phyloP scores from a whole-genome alignment of 2,329 filamentous ascomycete species.

The Gaeumannomyces tritici region DNA sequence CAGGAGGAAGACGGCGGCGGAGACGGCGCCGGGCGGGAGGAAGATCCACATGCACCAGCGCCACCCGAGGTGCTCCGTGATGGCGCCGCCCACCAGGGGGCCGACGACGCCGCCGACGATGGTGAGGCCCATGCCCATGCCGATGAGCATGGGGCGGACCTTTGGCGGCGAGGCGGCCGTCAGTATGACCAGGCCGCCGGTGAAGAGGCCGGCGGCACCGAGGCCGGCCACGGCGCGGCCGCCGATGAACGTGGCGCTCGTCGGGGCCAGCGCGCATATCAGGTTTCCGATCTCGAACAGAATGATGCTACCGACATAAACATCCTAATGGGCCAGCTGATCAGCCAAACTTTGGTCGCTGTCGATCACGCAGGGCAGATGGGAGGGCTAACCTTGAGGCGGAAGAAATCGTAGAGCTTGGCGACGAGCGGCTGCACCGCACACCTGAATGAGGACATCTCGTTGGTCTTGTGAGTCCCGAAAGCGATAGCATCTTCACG shows the following conservation, averaged over 20 bases:
- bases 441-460: too few relatives aligned
- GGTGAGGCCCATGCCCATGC: constrained; percentile 10
- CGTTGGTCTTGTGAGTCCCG: too few relatives aligned
- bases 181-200: constrained; percentile 42
- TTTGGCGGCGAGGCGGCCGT: constrained; percentile 26
- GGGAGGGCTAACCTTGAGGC: constrained; percentile 23
- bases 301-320: too few relatives aligned
- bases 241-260: constrained; percentile 41
- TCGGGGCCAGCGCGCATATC: constrained; percentile 39
- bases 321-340: too few relatives aligned
- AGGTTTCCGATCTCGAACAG: constrained; percentile 47
- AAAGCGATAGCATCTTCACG: too few relatives aligned
- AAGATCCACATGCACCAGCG: constrained; percentile 40
- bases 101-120: constrained; percentile 22
- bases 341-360: too few relatives aligned
- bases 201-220: constrained; percentile 40
- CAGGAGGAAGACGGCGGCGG: constrained; percentile 20
- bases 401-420: constrained; percentile 11
- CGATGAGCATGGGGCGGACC: constrained; percentile 24
- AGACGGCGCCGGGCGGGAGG: constrained; percentile 29
- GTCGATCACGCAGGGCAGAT: too few relatives aligned
- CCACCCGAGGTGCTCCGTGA: constrained; percentile 30
- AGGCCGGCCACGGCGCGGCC: constrained; percentile 44
- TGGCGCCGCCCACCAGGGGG: constrained; percentile 34
- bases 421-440: constrained; percentile 13